Base-by-base conservation (phyloP, 2,329 filamentous ascomycete species). In the Chaetomium sp. region DNA sequence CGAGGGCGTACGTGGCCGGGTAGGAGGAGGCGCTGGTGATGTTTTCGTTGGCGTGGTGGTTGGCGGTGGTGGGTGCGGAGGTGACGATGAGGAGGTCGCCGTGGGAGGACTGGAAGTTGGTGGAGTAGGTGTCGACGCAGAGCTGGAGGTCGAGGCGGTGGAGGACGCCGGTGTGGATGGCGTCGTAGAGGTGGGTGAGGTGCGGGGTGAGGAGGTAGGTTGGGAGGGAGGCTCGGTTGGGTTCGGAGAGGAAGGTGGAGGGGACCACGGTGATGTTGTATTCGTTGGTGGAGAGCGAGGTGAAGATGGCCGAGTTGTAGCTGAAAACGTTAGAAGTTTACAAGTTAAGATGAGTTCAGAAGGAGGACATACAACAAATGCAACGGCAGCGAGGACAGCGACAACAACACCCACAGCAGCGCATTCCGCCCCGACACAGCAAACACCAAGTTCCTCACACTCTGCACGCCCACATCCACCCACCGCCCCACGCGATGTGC, bases 231-330 rank as follows among this genome's bases (percentile, higher is more conserved):
- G 37, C 11, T 3, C 33, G 10, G 37, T 41, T 43, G 14, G 32
- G 4, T 5, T 9, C 8, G 4, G 38, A 6, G 34, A 53, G 5
- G 36, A 54, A 49, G 7, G 19, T 12, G 11, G 36, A 34, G 27
- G 37, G 43, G 36, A 55, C 53, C 2, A 55, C 42, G 7, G 45
- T 37, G 27, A 61, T 34, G 4, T 48, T 55, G 37, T 62, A 62
- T 34, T 57, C 42, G 35, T 52, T 58, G 9, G 52, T 52, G 1
- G 55, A 56, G 12, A 58, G 41, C 2, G 61, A 60, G 5, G 56
- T 49, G 14, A 63, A 63, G 0, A 63, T 49, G 6, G 54, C 49
- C 6, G 59, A 61, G 47, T 60, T 63, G 48, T 59, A 59, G 11
- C 49, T 52, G 19, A 1, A 4, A 4, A 11, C 2, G 19, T 35